Evolutionary conservation across 345 rosid species (phyloP).

Genomic region (Lepidium aucheri): DNA sequence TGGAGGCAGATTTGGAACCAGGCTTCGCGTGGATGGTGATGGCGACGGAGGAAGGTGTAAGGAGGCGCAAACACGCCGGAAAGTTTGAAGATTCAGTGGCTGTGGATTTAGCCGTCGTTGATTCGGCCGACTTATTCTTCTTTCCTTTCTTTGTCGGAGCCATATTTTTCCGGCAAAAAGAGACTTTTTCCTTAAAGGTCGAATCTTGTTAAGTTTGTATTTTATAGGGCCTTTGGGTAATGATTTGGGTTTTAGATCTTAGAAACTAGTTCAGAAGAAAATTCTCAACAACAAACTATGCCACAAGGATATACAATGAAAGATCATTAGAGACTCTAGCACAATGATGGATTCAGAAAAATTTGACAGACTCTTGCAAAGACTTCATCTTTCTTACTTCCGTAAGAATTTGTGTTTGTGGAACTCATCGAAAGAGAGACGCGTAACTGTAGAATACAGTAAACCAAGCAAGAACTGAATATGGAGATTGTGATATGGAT

Average conservation of each 20-base stretch:
- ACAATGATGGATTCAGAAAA: not conserved
- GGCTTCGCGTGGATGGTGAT: constrained; percentile 97
- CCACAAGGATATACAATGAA: not conserved
- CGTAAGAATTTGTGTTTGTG: constrained; percentile 37
- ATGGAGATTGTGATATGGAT: not conserved
- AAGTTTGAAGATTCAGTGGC: constrained; percentile 8
- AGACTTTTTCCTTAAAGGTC: not conserved
- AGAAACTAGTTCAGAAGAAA: not conserved
- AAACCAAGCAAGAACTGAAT: not conserved
- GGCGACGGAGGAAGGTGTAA: constrained; percentile 74
- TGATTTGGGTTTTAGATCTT: not conserved
- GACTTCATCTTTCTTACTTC: not conserved
- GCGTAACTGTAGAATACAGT: constrained; percentile 26
- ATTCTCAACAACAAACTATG: not conserved
- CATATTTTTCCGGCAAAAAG: constrained; percentile 25
- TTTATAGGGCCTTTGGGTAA: not conserved
- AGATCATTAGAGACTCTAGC: not conserved
- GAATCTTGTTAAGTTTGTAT: not conserved
- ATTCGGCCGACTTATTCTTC: constrained; percentile 33
- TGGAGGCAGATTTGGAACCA: constrained; percentile 77
- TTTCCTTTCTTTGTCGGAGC: constrained; percentile 69
- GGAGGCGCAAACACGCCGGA: constrained; percentile 56
- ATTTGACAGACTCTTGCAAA: not conserved
- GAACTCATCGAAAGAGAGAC: constrained; percentile 45
- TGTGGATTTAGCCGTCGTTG: constrained; percentile 33